Percentiles rank a stretch among this genome's conserved stretches.
phyloP scores from a whole-genome alignment of 805 yeast genomes.

The Yarrowia sp. region DNA sequence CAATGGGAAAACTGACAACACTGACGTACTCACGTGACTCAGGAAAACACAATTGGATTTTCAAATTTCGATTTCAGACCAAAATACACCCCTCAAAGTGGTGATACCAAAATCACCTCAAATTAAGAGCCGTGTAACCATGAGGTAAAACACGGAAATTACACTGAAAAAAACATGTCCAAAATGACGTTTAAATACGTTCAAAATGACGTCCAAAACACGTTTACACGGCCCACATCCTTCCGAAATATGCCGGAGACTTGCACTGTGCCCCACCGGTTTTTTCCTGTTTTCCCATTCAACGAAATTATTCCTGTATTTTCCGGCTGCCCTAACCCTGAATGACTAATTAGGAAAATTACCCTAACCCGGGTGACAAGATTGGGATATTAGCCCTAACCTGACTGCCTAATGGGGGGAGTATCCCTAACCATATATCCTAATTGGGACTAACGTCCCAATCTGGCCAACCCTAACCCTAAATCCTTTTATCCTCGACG shows the following conservation, averaged over 20 bases:
- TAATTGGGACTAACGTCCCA: no score
- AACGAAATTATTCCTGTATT: not conserved
- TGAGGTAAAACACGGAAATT: not conserved
- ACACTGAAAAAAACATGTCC: not conserved
- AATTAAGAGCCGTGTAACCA: conserved; percentile 10
- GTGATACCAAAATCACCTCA: conserved; percentile 1
- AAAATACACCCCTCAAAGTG: no score
- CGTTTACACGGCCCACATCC: not conserved
- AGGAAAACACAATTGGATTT: not conserved
- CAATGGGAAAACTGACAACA: not conserved
- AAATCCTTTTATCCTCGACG: not conserved
- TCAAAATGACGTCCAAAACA: not conserved
- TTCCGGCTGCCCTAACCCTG: not conserved
- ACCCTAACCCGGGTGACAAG: no score
- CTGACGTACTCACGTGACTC: not conserved
- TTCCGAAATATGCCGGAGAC: not conserved
- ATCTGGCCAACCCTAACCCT: not conserved
- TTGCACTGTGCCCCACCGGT: conserved; percentile 4
- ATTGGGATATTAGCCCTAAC: no score
- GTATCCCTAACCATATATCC: no score
- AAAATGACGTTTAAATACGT: not conserved
- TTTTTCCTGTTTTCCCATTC: not conserved
- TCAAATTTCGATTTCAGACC: not conserved
- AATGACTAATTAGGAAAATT: no score
- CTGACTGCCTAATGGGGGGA: no score